Conservation (phyloP, 1,284 basidiomycete species). For the Cryptococcus sp. region DNA sequence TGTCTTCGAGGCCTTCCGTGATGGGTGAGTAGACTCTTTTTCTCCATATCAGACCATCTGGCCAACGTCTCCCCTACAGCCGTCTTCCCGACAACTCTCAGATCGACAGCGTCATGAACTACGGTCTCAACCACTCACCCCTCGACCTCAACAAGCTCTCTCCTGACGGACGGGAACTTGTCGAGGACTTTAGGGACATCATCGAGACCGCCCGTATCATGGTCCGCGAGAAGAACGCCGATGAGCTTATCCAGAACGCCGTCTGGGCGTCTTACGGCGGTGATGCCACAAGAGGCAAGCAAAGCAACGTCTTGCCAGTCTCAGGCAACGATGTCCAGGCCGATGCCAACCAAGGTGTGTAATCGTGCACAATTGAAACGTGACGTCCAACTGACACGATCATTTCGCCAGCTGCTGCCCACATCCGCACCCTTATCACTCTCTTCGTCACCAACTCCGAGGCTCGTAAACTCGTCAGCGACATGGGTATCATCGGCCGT, state of each 20-base stretch:
- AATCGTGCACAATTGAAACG: background rate
- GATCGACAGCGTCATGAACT: conserved; percentile 70
- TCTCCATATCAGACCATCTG: background rate
- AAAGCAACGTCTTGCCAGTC: conserved; percentile 57
- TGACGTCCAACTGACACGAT: background rate
- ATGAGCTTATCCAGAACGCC: conserved; percentile 86
- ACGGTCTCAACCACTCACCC: conserved; percentile 68
- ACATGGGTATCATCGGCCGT: conserved; percentile 78
- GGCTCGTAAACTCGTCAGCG: conserved; percentile 80
- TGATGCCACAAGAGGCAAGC: conserved; percentile 57
- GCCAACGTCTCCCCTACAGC: conserved; percentile 18
- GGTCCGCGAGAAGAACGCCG: conserved; percentile 77
- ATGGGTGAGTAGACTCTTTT: conserved; percentile 55
- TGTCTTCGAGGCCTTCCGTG: conserved; percentile 73
- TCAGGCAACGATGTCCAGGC: conserved; percentile 61
- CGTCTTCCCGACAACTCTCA: conserved; percentile 78
- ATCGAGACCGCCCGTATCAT: conserved; percentile 60
- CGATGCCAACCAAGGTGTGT: conserved; percentile 65
- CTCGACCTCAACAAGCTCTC: conserved; percentile 69
- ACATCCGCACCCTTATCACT: conserved; percentile 79
- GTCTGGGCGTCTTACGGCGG: conserved; percentile 69
- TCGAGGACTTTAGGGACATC: conserved; percentile 61
- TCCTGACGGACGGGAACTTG: conserved; percentile 71
- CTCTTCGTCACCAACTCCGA: conserved; percentile 89
- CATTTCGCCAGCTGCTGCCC: conserved; percentile 63